phyloP scores from a whole-genome alignment of 495 filamentous ascomycete species.

The Annulohypoxylon maeteangense region DNA sequence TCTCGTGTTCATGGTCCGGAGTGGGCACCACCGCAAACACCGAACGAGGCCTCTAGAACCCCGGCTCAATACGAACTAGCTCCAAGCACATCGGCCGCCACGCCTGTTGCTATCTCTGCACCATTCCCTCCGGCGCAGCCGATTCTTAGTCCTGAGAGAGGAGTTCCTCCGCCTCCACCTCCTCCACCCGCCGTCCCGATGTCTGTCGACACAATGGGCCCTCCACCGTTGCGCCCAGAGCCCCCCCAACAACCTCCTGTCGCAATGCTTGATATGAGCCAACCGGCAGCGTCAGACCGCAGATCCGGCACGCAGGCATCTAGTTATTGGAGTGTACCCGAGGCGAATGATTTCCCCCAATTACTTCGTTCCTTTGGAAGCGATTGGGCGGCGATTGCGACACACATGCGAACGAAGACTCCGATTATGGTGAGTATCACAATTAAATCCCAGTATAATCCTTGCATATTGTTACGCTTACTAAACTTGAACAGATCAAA shows the following conservation, averaged over 20 bases:
- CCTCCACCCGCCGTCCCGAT: conserved; percentile 48
- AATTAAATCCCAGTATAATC: conserved; percentile 8
- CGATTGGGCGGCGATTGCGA: conserved; percentile 85
- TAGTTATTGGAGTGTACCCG: conserved; percentile 97
- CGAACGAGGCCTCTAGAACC: conserved; percentile 47
- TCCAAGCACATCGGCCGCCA: conserved; percentile 39
- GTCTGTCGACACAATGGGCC: conserved; percentile 59
- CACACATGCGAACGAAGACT: conserved; percentile 90
- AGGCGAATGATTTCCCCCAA: conserved; percentile 82
- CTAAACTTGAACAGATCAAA: conserved; percentile 73
- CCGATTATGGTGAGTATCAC: conserved; percentile 81
- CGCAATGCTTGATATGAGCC: conserved; percentile 55
- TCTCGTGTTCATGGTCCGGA: conserved; percentile 55
- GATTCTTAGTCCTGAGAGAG: conserved; percentile 53
- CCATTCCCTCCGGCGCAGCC: conserved; percentile 50
- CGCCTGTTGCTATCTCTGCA: conserved; percentile 51
- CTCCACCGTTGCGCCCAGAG: conserved; percentile 61
- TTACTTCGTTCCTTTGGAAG: conserved; percentile 86
- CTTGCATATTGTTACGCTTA: conserved; percentile 22
- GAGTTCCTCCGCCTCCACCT: conserved; percentile 40
- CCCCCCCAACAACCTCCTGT: conserved; percentile 55
- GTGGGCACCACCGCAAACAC: conserved; percentile 49
- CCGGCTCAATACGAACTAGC: conserved; percentile 51
- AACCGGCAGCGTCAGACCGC: conserved; percentile 53
- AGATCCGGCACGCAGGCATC: conserved; percentile 70